Evolutionary conservation across 345 rosid species (phyloP), one percentile per base, ranked within the genome.

Genomic region (Linum tenue): DNA sequence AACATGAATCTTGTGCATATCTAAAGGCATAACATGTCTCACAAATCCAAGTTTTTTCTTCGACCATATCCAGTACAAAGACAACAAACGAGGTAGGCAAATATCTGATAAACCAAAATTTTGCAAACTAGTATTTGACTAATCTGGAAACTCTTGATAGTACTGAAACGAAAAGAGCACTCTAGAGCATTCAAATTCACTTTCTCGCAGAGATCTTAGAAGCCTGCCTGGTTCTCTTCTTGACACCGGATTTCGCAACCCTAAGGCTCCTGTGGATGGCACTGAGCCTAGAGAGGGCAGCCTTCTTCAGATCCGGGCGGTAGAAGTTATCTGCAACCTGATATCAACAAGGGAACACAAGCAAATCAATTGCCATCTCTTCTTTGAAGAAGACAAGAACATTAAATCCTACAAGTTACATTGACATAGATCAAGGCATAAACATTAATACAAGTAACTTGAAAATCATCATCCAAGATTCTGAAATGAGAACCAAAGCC

Each of bases 241-340:
- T 91, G 68, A 73, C 88, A 75, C 97, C 99, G 31, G 96, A 88
- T 73, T 85, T 94, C 12, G 92, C 76, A 64, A 88, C 85, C 85
- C 82, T 90, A 56, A 90, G 80, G 75, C 99, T 83, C 76, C 79
- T 80, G 81, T 86, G 83, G 60, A 90, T 90, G 8, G 66, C 91
- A 42, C 91, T 86, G 79, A 94, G 80, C 75, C 96, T 84, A 64
- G 97, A 88, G 55, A 94, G 97, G 57, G 99, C 91, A 2, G 95
- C 95, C 12, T 80, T 81, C 84, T 83, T 90, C 65, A 94, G 73
- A 79, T 94, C 97, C 17, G 92, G 95, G 74, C 95, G 83, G 88
- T 90, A 90, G 73, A 84, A 75, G 88, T 88, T 88, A 69, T 84
- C 86, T 3, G 79, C 84, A 53, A 90, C 96, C 96, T 94, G 80